Evolutionary conservation across 2,329 filamentous ascomycete species (phyloP), one percentile per base, ranked within the genome.

Genomic region (Daldinia sp.): DNA sequence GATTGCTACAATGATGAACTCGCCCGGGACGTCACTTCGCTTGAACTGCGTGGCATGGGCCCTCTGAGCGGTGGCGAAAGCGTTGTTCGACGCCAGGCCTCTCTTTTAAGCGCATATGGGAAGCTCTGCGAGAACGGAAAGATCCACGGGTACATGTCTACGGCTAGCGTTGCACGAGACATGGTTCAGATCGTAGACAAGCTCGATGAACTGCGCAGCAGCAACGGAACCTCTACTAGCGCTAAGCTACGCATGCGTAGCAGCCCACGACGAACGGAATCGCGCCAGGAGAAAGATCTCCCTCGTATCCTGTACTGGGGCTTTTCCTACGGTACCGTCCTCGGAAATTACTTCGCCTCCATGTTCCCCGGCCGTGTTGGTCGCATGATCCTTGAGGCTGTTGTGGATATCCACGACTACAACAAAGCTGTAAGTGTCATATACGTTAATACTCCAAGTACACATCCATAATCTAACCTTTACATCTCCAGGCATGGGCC

Each of bases 251-350:
- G 41, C 4, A 7, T 4, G 26, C 55, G 55, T 20, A 51, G 65
- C 18, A 54, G 61, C 37, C 3, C 41, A 13, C 46, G 35, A 12
- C 42, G 57, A 30, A 56, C 56, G 26, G 42, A 42, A 12, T 37
- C 18, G 44, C 64, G 42, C 13, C 63, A 37, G 50, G 59, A 56
- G 56, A 55, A 59, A 39, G 54, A 54, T 18, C 51, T 65, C 3
- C 60, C 70, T 1, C 63, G 73, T 44, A 69, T 72, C 44, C 82
- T 83, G 71, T 87, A 85, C 69, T 82, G 83, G 77, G 84, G 85
- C 0, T 81, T 86, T 59, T 85, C 83, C 5, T 87, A 87, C 65
- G 82, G 82, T 4, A 83, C 81, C 0, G 75, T 81, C 6, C 74
- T 84, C 3, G 82, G 82, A 1, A 80, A 79, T n/a, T 82, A 79